Percentiles rank a stretch among this genome's conserved stretches.
These are phyloP conservation scores for Mortierella hygrophila DNA, from an alignment of 192 early-diverging fungal genomes.

Conservation along the genomic window DNA sequence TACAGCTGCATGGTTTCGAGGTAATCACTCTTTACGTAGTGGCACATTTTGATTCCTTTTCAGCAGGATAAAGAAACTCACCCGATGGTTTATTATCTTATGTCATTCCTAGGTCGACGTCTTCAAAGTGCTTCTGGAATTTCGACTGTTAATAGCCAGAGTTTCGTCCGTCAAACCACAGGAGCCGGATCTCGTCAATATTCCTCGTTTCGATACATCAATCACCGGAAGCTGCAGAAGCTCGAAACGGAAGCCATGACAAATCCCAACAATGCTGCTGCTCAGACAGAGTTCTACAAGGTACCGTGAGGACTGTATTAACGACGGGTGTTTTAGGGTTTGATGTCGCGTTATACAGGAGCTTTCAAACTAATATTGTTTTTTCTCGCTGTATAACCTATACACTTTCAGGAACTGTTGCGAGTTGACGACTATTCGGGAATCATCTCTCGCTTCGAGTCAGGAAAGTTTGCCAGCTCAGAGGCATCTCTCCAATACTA, in stretches of 20 bases:
- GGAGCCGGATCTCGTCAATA: constrained; percentile 31
- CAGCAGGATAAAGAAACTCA: background rate
- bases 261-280: constrained; percentile 60
- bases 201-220: constrained; percentile 58
- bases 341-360: background rate
- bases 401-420: constrained; percentile 60
- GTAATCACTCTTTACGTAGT: background rate
- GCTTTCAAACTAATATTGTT: background rate
- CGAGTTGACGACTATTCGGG: constrained; percentile 63
- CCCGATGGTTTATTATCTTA: background rate
- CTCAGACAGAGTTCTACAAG: constrained; percentile 69
- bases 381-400: background rate
- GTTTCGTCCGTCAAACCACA: background rate
- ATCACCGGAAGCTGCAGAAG: constrained; percentile 60
- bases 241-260: constrained; percentile 69
- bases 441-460: constrained; percentile 68
- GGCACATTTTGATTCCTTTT: background rate
- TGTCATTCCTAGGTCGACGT: background rate
- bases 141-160: background rate
- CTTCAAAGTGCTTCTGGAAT: background rate
- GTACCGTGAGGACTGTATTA: constrained; percentile 12
- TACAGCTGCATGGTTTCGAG: constrained; percentile 27
- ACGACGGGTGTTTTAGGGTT: background rate
- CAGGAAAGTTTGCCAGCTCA: constrained; percentile 63
- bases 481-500: constrained; percentile 69